Evolutionary conservation across 208 protist species (phyloP), one percentile per base, ranked within the genome.

Genomic region (Acanthamoeba polyphaga): DNA sequence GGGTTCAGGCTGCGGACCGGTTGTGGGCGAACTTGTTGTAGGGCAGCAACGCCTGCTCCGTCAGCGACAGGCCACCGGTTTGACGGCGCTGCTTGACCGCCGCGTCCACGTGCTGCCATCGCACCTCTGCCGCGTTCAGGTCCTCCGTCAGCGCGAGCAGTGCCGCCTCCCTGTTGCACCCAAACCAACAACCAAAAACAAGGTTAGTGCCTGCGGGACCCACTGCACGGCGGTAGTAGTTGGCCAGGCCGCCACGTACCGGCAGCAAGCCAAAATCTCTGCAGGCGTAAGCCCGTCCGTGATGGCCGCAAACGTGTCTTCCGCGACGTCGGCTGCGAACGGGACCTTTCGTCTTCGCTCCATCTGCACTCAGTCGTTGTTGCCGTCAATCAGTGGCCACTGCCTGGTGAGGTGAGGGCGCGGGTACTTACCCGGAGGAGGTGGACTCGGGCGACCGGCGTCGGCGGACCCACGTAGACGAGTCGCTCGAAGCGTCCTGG

Each of bases 401-500:
- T 1, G n/a, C 12, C 12, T 17, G 27, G 29, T 72, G n/a, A 60
- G 19, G 13, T 22, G 19, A 24, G 15, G 19, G 17, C 27, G 62
- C 17, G 27, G 6, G 32, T 84, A 17, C 38, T 9, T 87, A 87
- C 78, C 78, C 62, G 43, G 19, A 87, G 51, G 27, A 87, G 78
- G 10, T 87, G 78, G 5, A 43, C 78, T 22, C 78, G 38, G n/a
- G 78, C 78, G 1, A 9, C 1, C 3, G 49, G 24, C 0, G 78
- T 62, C 7, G 78, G 78, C 29, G 78, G 78, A 29, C 78, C 78
- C n/a, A 87, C 78, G 78, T 62, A 87, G 78, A 87, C 78, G 22
- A 87, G 46, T 24, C 98, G 90, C 87, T 98, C 98, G 95, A 98
- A 98, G 70, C 98, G 91, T 3, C 98, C 98, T n/a, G 98, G 98